Base-by-base conservation (phyloP, 345 rosid genomes). In the Citrus maxima region DNA sequence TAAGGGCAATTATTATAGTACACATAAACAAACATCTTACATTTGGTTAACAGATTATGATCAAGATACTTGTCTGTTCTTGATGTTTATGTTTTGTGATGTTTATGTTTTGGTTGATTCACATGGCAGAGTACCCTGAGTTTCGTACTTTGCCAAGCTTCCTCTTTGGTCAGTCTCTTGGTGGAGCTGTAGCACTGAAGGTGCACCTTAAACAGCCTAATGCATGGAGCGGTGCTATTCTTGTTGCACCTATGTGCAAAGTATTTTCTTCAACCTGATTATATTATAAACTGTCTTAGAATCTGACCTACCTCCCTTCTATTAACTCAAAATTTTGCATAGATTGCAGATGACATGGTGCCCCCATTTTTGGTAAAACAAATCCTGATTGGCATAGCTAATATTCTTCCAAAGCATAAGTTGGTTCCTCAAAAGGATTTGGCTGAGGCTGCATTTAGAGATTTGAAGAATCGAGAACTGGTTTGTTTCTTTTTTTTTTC, bases 221-320 rank as follows among this genome's bases (percentile, higher is more conserved):
- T 73, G 88, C 91, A 6, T 96, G 98, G 98, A 89, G 80, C 40
- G 99, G 99, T 25, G 98, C 97, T 10, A 82, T 91, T 84, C 93
- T 96, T 72, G 95, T 87, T 40, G 98, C 99, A 42, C 98, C 99
- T 0, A 96, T 96, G 99, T 96, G 98, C 90, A 96, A 96, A 88
- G 99, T 96, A 90, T 77, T 63, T 35, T 78, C 82, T 66, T 74
- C 54, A 19, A 81, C 78, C 64, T 60, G 63, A 67, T 75, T 56
- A n/a, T 63, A 61, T 62, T 63, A 34, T 16, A 54, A 62, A 65
- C 32, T 30, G 62, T 84, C 25, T 67, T 49, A 67, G 54, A 74
- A n/a, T 40, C 3, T 12, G 42, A 63, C 28, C 71, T 78, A 24
- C 42, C 56, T 82, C 28, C 30, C 49, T 80, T 32, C 27, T 54